Evolutionary conservation across 2,329 filamentous ascomycete genomes (phyloP).

Genomic region (Ilyonectria mors-panacis): DNA sequence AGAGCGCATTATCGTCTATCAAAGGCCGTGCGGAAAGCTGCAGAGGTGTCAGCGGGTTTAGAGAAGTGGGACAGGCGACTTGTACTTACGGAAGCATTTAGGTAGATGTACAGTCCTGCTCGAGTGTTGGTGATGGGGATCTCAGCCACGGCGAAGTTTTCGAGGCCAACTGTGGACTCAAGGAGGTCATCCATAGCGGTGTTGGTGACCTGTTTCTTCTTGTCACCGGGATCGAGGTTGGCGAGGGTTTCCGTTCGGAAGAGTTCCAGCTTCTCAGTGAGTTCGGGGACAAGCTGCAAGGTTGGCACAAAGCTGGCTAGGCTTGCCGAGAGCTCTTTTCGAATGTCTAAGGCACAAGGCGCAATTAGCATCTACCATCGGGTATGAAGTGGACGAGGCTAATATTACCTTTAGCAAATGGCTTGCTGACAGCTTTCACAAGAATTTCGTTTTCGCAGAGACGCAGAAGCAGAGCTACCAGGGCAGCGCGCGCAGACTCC

Average conservation of each 20-base stretch:
- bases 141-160: slow-evolving; percentile 72
- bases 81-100: slow-evolving; percentile 80
- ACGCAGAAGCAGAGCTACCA: slow-evolving; percentile 74
- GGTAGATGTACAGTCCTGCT: slow-evolving; percentile 86
- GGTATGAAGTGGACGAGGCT: slow-evolving; percentile 4
- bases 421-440: slow-evolving; percentile 66
- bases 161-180: slow-evolving; percentile 69
- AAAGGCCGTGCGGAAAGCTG: slow-evolving; percentile 86
- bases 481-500: slow-evolving; percentile 72
- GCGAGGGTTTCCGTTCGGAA: slow-evolving; percentile 72
- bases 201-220: slow-evolving; percentile 65
- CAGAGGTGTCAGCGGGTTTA: slow-evolving; percentile 27
- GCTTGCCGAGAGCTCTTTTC: slow-evolving; percentile 65
- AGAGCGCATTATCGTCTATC: slow-evolving; percentile 83
- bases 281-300: slow-evolving; percentile 69
- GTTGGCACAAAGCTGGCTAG: slow-evolving; percentile 70
- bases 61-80: rapidly evolving
- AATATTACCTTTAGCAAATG: slow-evolving; percentile 66
- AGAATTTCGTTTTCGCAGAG: slow-evolving; percentile 73
- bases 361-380: neutral
- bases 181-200: slow-evolving; percentile 70
- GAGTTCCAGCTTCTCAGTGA: slow-evolving; percentile 67
- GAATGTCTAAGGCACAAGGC: slow-evolving; percentile 54
- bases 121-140: slow-evolving; percentile 81
- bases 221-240: slow-evolving; percentile 68